These are phyloP conservation scores for Kodamaea laetipori DNA, from an alignment of 805 yeast species.

Conservation along the genomic window DNA sequence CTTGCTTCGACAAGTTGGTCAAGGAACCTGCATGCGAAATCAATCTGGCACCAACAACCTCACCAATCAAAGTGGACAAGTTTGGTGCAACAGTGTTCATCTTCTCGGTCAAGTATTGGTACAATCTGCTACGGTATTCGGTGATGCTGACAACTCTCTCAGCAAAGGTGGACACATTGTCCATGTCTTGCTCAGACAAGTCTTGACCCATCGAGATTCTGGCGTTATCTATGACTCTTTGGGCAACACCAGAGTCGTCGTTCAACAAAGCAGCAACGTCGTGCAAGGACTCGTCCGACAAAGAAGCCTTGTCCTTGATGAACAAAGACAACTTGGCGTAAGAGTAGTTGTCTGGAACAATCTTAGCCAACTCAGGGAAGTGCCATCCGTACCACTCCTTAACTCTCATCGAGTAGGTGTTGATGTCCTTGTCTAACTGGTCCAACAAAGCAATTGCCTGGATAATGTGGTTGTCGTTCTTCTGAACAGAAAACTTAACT, in stretches of 20 bases:
- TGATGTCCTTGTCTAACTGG: slow-evolving; percentile 96
- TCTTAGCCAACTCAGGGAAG: slow-evolving; percentile 93
- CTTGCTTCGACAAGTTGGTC: slow-evolving; percentile 94
- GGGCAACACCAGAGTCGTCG: slow-evolving; percentile 89
- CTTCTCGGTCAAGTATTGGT: slow-evolving; percentile 86
- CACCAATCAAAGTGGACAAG: slow-evolving; percentile 94
- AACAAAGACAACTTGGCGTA: slow-evolving; percentile 80
- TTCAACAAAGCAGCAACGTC: slow-evolving; percentile 87
- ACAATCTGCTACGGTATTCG: slow-evolving; percentile 84
- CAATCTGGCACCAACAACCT: slow-evolving; percentile 97
- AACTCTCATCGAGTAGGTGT: slow-evolving; percentile 95
- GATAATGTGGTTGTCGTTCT: slow-evolving; percentile 98
- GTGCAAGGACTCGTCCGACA: slow-evolving; percentile 91
- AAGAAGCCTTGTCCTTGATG: slow-evolving; percentile 84
- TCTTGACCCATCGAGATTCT: slow-evolving; percentile 99
- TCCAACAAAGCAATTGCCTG: slow-evolving; percentile 98
- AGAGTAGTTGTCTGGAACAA: slow-evolving; percentile 84
- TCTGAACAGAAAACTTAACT: slow-evolving; percentile 97
- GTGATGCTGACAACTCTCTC: slow-evolving; percentile 88
- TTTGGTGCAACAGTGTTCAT: slow-evolving; percentile 99
- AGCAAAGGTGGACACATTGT: slow-evolving; percentile 87
- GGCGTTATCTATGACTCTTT: slow-evolving; percentile 90
- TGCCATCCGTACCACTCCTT: slow-evolving; percentile 99
- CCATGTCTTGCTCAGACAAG: slow-evolving; percentile 91
- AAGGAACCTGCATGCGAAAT: slow-evolving; percentile 98